These are phyloP conservation scores for Alternaria angustiovoidea DNA, from an alignment of 2,329 filamentous ascomycete genomes.

Conservation along the genomic window DNA sequence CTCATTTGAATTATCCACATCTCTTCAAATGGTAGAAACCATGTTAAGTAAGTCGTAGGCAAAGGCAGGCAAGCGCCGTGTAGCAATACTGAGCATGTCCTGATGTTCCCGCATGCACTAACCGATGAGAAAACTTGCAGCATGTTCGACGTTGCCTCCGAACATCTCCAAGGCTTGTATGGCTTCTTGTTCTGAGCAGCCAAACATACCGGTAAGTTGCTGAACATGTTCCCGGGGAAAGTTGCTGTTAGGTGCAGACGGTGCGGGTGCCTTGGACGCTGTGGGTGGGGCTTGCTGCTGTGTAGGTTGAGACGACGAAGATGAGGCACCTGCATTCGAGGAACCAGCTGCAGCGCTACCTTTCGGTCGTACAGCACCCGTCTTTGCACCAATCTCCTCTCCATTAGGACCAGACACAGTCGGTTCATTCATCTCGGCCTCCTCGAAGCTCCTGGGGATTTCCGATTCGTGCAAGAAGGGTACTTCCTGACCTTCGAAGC, in stretches of 20 bases:
- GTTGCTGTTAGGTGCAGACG: constrained; percentile 23
- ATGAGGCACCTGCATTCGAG: constrained; percentile 26
- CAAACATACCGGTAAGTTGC: constrained; percentile 74
- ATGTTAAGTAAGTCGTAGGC: not conserved
- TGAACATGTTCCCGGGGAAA: constrained; percentile 74
- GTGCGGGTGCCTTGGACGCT: constrained; percentile 22
- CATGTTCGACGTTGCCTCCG: constrained; percentile 84
- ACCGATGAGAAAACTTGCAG: constrained; percentile 79
- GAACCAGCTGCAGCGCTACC: constrained; percentile 45
- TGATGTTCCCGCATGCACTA: not conserved
- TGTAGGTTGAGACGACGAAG: constrained; percentile 19
- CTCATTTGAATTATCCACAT: not conserved
- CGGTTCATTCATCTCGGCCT: constrained; percentile 78
- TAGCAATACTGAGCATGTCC: not conserved
- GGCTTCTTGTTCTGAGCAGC: constrained; percentile 78
- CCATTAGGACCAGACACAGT: constrained; percentile 85
- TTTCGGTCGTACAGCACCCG: constrained; percentile 75
- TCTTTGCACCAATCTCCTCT: constrained; percentile 84
- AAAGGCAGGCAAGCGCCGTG: not conserved
- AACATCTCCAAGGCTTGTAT: constrained; percentile 82
- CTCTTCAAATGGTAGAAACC: not conserved
- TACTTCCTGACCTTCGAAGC: constrained; percentile 88
- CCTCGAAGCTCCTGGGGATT: constrained; percentile 83
- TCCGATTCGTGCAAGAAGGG: constrained; percentile 91
- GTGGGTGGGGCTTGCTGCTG: constrained; percentile 24